Evolutionary conservation across 768 basidiomycete genomes (phyloP).

Genomic region (Hortiboletus flavorubellus): DNA sequence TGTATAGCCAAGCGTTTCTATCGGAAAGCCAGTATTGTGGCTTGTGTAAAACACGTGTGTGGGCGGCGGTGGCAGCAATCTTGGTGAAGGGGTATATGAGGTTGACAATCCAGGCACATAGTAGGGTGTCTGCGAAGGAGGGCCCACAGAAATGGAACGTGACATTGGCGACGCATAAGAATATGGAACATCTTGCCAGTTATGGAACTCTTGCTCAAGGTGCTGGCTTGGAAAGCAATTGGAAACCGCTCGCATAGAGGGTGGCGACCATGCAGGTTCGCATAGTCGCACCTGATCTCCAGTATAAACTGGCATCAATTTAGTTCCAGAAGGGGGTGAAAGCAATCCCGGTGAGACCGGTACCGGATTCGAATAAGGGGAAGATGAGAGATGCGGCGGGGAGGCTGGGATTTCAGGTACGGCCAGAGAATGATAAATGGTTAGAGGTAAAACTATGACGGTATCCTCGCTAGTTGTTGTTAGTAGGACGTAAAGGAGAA

Average conservation of each 20-base stretch:
- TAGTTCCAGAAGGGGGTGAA: constrained; percentile 25
- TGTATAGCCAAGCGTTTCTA: constrained; percentile 14
- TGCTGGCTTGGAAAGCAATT: constrained; percentile 7
- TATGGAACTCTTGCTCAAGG: constrained; percentile 8
- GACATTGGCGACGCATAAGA: constrained; percentile 39
- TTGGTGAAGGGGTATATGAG: constrained; percentile 16
- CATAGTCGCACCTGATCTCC: constrained; percentile 9
- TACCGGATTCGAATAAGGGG: constrained; percentile 19
- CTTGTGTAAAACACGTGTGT: constrained; percentile 20
- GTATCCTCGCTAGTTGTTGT: constrained; percentile 61
- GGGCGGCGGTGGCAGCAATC: constrained; percentile 30
- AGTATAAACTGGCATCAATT: constrained; percentile 7
- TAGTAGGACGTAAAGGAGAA: constrained; percentile 7
- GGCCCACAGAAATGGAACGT: constrained; percentile 54
- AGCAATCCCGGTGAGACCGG: constrained; percentile 18
- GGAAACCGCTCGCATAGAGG: constrained; percentile 3
- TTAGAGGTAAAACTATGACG: constrained; percentile 58
- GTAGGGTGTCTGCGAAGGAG: constrained; percentile 30
- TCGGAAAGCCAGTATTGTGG: constrained; percentile 16
- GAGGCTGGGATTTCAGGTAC: constrained; percentile 40
- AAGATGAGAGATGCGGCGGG: constrained; percentile 16
- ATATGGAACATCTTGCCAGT: constrained; percentile 16
- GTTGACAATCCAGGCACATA: constrained; percentile 38
- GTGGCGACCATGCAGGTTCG: constrained; percentile 8
- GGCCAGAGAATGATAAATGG: constrained; percentile 61